Base-by-base conservation (phyloP, 2,329 filamentous ascomycete genomes). In the Aspergillus glaucus region DNA sequence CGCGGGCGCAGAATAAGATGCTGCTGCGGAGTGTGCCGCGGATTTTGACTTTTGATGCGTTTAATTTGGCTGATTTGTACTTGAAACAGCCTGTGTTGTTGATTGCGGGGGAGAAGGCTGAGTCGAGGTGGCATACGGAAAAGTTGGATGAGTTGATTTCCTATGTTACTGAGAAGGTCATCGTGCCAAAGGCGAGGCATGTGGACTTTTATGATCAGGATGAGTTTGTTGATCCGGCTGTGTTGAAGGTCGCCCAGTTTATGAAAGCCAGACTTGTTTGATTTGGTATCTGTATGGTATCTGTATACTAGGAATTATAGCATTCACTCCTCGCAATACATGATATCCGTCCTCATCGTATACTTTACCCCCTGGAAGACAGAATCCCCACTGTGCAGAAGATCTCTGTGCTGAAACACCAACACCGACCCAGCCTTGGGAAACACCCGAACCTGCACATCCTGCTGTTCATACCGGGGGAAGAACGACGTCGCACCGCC, bases 401-500 rank as follows among this genome's bases (percentile, higher is more conserved):
- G 59, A 41, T 66, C 55, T 5, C 70, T 67, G 51, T 82, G 79
- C 63, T 82, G 79, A 52, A 82, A 82, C 3, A 82, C 62, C 39
- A 82, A 64, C 17, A 79, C 68, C 2, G 77, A 70, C 0, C 79
- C 79, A 3, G 65, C 65, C 55, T 74, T 77, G 0, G 79, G 79
- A 48, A 68, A 67, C 0, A 80, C 69, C 48, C 78, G 55, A 26
- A 69, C 49, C 8, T 47, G 45, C 8, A 49, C 67, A 5, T 73
- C 57, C 15, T 66, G 58, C 7, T 61, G 53, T 12, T 59, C 52
- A 52, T 61, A 64, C 37, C 52, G 50, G 7, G 63, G 62, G 48
- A 72, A 66, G 60, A 82, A 81, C 0, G 73, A 76, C 4, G 79
- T 82, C 7, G 78, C 77, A 6, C 79, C 79, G 3, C 79, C 79